Conservation (phyloP, 2,329 filamentous ascomycete genomes). For the Myriosclerotinia scirpicola region DNA sequence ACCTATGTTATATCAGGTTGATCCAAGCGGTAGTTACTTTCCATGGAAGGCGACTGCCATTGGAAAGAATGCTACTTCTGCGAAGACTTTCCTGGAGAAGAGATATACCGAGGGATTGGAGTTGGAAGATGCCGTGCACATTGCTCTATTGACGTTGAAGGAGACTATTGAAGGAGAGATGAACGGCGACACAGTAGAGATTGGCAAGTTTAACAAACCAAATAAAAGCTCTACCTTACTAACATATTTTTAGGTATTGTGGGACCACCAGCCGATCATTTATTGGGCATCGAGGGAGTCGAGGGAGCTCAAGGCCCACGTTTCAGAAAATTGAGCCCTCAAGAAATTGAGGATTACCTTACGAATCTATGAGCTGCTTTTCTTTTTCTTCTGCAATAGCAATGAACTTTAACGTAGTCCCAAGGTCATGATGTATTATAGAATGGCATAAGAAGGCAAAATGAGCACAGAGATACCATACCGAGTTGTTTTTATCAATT, state of each 20-base stretch:
- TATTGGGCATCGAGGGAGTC: constrained; percentile 88
- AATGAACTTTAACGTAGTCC: constrained; percentile 31
- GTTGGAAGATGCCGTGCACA: constrained; percentile 97
- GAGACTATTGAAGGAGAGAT: constrained; percentile 99
- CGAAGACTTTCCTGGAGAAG: constrained; percentile 99
- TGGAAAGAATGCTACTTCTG: constrained; percentile 95
- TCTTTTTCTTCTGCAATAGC: constrained; percentile 25
- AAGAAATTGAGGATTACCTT: constrained; percentile 99
- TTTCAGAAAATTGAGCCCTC: constrained; percentile 91
- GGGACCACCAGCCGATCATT: constrained; percentile 87
- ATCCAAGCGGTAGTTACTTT: constrained; percentile 98
- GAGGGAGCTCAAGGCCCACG: constrained; percentile 80
- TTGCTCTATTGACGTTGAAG: constrained; percentile 94
- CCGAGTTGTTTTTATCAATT: constrained; percentile 1
- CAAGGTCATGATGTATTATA: constrained; percentile 42
- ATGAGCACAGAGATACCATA: constrained; percentile 38
- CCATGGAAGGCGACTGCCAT: constrained; percentile 99
- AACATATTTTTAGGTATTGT: constrained; percentile 70
- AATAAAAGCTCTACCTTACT: constrained; percentile 26
- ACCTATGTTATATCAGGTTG: constrained; percentile 97
- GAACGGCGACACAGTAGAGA: constrained; percentile 98
- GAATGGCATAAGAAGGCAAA: constrained; percentile 40
- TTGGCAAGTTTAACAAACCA: constrained; percentile 61
- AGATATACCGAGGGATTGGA: constrained; percentile 96
- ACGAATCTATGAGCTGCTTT: constrained; percentile 74